These are phyloP conservation scores for Agrocybe praecox DNA, from an alignment of 768 basidiomycete species.

Conservation along the genomic window DNA sequence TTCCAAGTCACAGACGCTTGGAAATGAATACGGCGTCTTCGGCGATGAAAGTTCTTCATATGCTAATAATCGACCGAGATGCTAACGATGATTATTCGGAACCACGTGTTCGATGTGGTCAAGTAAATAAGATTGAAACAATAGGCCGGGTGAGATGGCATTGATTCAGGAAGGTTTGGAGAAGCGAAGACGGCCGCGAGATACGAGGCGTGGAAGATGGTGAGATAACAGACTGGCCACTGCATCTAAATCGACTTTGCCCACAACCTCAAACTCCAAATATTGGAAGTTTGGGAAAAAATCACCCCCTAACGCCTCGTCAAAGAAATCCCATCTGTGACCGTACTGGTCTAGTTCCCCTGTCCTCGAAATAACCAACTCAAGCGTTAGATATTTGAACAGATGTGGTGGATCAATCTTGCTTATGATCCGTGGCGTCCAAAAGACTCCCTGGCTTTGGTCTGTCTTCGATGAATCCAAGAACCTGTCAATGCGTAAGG, in stretches of 20 bases:
- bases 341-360: not conserved
- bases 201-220: not conserved
- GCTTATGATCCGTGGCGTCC: not conserved
- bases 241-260: not conserved
- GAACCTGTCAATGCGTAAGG: not conserved
- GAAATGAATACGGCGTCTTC: too few species aligned
- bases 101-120: too few species aligned
- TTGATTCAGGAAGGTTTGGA: too few species aligned
- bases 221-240: not conserved
- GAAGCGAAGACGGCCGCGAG: not conserved
- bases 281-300: not conserved
- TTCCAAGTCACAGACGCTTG: too few species aligned
- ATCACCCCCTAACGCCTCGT: not conserved
- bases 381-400: not conserved
- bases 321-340: not conserved
- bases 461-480: not conserved
- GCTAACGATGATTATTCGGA: too few species aligned
- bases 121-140: too few species aligned
- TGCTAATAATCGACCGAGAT: too few species aligned
- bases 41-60: too few species aligned
- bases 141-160: too few species aligned
- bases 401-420: not conserved
- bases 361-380: not conserved
- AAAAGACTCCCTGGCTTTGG: not conserved
- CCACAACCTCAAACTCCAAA: not conserved